These are phyloP conservation scores for Harrya chromipes DNA, from an alignment of 768 basidiomycete genomes.

Conservation along the genomic window DNA sequence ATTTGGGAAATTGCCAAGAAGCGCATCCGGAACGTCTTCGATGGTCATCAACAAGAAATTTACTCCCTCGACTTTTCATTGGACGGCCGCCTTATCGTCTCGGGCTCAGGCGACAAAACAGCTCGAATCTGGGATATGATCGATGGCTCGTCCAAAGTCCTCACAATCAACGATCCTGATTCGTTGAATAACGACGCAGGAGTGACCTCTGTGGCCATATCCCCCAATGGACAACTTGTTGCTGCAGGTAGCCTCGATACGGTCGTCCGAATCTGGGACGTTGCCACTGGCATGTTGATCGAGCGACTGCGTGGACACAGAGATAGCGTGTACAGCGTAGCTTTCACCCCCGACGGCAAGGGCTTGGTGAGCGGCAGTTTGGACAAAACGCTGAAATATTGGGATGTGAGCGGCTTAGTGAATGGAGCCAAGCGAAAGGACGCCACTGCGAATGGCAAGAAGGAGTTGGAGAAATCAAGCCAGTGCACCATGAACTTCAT, in stretches of 20 bases:
- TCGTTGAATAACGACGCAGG: slow-evolving; percentile 53
- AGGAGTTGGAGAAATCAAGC: slow-evolving; percentile 48
- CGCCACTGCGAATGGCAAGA: slow-evolving; percentile 40
- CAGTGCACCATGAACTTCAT: slow-evolving; percentile 79
- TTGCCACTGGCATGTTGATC: slow-evolving; percentile 58
- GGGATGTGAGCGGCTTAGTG: slow-evolving; percentile 58
- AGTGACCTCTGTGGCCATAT: slow-evolving; percentile 77
- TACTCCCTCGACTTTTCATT: slow-evolving; percentile 90
- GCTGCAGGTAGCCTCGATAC: slow-evolving; percentile 72
- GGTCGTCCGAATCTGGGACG: slow-evolving; percentile 80
- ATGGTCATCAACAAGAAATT: slow-evolving; percentile 90
- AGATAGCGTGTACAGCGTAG: slow-evolving; percentile 85
- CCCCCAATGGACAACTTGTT: slow-evolving; percentile 66
- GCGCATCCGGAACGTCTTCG: slow-evolving; percentile 74
- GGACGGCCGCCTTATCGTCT: slow-evolving; percentile 85
- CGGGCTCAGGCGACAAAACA: slow-evolving; percentile 77
- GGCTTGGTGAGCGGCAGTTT: slow-evolving; percentile 87
- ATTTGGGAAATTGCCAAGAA: slow-evolving; percentile 91
- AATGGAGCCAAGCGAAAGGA: slow-evolving; percentile 34
- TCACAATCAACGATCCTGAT: slow-evolving; percentile 48
- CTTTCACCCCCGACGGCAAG: slow-evolving; percentile 90
- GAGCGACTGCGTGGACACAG: slow-evolving; percentile 75
- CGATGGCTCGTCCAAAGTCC: slow-evolving; percentile 32
- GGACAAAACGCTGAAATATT: slow-evolving; percentile 85
- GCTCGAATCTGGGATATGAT: slow-evolving; percentile 71